These are phyloP conservation scores for Blastobotrys proliferans DNA, from an alignment of 1,139 yeast genomes.

Conservation along the genomic window DNA sequence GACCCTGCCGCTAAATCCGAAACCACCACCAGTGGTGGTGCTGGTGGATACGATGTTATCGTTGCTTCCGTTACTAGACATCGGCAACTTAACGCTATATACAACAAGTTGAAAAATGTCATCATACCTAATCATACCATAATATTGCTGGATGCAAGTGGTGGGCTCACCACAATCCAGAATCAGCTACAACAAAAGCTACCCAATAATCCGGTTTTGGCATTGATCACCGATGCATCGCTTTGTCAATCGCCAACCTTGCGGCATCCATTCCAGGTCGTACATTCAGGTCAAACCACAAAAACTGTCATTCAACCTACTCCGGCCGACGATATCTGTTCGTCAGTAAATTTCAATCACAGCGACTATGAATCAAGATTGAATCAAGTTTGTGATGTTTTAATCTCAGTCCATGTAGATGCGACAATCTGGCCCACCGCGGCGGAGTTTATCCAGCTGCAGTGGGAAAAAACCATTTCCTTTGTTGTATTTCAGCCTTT, in stretches of 20 bases:
- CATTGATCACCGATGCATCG: conserved; percentile 22
- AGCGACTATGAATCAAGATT: background rate
- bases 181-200: conserved; percentile 26
- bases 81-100: conserved; percentile 27
- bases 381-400: background rate
- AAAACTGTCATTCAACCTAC: conserved; percentile 14
- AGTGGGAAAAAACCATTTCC: conserved; percentile 83
- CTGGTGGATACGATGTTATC: conserved; percentile 26
- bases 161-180: conserved; percentile 27
- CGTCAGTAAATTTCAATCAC: background rate
- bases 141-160: conserved; percentile 31
- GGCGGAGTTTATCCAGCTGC: conserved; percentile 62
- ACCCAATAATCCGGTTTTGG: conserved; percentile 26
- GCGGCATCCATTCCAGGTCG: conserved; percentile 10
- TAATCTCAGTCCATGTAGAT: background rate
- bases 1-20: background rate
- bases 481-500: conserved; percentile 74
- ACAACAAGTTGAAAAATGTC: conserved; percentile 25
- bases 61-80: conserved; percentile 30
- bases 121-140: conserved; percentile 28
- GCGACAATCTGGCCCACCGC: conserved; percentile 13
- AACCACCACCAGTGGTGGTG: conserved; percentile 4
- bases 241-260: conserved; percentile 17
- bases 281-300: conserved; percentile 12
- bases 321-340: conserved; percentile 1